A percentile compares a stretch with the other conserved stretches of the same genome.
Evolutionary conservation across 495 filamentous ascomycete genomes (phyloP).

Genomic region (Neurospora sublineolata): DNA sequence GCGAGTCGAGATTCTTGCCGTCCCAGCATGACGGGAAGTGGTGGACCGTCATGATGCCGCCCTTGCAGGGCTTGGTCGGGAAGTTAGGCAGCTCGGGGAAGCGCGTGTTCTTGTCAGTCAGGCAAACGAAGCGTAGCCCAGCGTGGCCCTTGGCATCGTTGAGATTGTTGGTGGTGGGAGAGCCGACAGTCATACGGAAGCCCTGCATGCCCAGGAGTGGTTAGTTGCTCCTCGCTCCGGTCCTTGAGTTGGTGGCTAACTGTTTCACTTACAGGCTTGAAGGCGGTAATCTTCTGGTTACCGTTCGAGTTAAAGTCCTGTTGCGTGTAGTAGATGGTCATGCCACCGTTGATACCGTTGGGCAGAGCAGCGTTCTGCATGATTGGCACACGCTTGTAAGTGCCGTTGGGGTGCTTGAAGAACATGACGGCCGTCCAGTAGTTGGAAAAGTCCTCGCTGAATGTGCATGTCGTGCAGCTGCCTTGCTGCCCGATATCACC

Average conservation of each 20-base stretch:
- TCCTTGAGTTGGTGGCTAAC: neutral
- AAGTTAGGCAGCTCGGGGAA: slow-evolving; percentile 36
- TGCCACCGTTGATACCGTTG: slow-evolving; percentile 35
- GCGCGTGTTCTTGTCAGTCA: slow-evolving; percentile 28
- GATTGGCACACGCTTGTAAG: slow-evolving; percentile 33
- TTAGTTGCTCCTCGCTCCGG: slow-evolving; percentile 1
- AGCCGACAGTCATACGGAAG: slow-evolving; percentile 45
- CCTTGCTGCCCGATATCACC: slow-evolving; percentile 33
- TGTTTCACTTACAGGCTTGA: slow-evolving; percentile 30
- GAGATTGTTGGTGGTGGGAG: slow-evolving; percentile 22
- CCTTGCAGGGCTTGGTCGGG: slow-evolving; percentile 32
- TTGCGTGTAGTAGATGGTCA: slow-evolving; percentile 39
- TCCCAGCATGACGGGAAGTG: slow-evolving; percentile 49
- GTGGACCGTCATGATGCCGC: slow-evolving; percentile 40
- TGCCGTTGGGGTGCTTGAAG: slow-evolving; percentile 39
- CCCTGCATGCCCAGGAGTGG: slow-evolving; percentile 20
- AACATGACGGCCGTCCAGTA: slow-evolving; percentile 41
- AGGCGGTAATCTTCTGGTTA: slow-evolving; percentile 33
- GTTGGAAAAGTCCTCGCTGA: slow-evolving; percentile 18
- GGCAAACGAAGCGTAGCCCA: slow-evolving; percentile 39
- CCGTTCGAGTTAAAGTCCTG: slow-evolving; percentile 33
- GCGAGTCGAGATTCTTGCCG: slow-evolving; percentile 46
- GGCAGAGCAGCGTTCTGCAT: slow-evolving; percentile 32
- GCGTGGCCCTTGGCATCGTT: slow-evolving; percentile 21
- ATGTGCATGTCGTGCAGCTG: slow-evolving; percentile 16